phyloP scores from a whole-genome alignment of 768 basidiomycete species.

The Rhizopogon salebrosus region DNA sequence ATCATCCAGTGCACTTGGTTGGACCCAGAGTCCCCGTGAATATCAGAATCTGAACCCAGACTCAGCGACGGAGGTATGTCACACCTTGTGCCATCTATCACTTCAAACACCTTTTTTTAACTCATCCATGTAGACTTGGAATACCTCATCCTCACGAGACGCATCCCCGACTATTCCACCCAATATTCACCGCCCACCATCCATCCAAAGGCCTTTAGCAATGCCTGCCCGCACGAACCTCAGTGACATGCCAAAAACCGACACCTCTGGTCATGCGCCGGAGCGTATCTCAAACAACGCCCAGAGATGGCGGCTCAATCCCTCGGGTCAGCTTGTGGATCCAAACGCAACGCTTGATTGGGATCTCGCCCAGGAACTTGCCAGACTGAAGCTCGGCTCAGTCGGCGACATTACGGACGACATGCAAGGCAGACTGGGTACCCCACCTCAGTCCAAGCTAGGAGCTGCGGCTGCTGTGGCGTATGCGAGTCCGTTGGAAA shows the following conservation, averaged over 20 bases:
- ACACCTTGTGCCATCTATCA: constrained; percentile 19
- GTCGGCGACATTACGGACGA: constrained; percentile 48
- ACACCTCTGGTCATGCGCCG: constrained; percentile 23
- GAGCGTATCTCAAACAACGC: constrained; percentile 34
- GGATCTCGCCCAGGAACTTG: constrained; percentile 71
- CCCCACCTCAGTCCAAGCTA: constrained; percentile 64
- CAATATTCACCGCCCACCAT: constrained; percentile 24
- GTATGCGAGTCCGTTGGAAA: constrained; percentile 64
- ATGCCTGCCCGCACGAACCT: constrained; percentile 45
- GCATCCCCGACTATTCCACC: constrained; percentile 30
- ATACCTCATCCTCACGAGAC: constrained; percentile 36
- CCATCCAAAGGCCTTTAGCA: constrained; percentile 34
- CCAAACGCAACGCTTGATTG: constrained; percentile 51
- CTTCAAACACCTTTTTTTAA: constrained; percentile 19
- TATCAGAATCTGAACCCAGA: constrained; percentile 18
- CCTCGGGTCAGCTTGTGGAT: constrained; percentile 57
- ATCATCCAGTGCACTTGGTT: constrained; percentile 34
- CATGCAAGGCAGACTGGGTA: constrained; percentile 47
- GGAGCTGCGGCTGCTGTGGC: constrained; percentile 47
- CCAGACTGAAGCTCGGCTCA: constrained; percentile 63
- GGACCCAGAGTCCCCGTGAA: constrained; percentile 44
- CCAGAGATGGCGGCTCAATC: constrained; percentile 61
- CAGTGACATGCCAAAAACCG: constrained; percentile 16
- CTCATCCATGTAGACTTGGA: constrained; percentile 39
- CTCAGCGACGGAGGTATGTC: constrained; percentile 38